Evolutionary conservation across 495 filamentous ascomycete species (phyloP).

Genomic region (Corynascus novoguineensis): DNA sequence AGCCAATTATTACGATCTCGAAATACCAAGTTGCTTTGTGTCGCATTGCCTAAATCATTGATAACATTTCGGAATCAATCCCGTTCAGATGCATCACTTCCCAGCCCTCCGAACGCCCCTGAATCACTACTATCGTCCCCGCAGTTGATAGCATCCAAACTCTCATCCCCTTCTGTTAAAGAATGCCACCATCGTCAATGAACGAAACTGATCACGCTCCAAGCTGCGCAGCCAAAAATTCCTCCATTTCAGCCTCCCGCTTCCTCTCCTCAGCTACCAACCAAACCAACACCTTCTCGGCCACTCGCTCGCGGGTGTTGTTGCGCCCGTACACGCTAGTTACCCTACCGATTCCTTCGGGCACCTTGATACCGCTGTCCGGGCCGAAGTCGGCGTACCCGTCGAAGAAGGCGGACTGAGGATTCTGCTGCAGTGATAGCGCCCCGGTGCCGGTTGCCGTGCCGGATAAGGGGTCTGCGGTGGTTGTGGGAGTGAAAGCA

Average conservation of each 20-base stretch:
- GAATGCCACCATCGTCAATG: neutral
- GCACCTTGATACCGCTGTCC: slow-evolving; percentile 18
- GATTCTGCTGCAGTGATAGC: too few species aligned
- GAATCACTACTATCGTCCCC: too few species aligned
- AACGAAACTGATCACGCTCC: too few species aligned
- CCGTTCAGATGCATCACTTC: too few species aligned
- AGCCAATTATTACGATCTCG: neutral
- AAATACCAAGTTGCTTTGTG: neutral
- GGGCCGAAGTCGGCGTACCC: slow-evolving; percentile 21
- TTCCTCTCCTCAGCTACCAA: slow-evolving; percentile 15
- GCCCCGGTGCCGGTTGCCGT: too few species aligned
- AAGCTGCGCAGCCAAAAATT: neutral
- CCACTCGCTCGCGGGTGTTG: slow-evolving; percentile 28
- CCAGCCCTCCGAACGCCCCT: too few species aligned
- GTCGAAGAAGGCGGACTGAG: slow-evolving; percentile 15
- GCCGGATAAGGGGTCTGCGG: neutral
- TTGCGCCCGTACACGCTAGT: slow-evolving; percentile 23
- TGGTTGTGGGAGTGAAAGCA: neutral
- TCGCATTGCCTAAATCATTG: neutral
- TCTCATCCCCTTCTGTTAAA: neutral
- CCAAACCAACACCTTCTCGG: slow-evolving; percentile 26
- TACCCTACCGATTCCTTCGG: slow-evolving; percentile 22
- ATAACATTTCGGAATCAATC: neutral
- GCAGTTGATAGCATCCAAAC: too few species aligned
- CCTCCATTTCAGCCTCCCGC: slow-evolving; percentile 6